Evolutionary conservation across 306 rosid genomes (phyloP).

Genomic region (Ochetophila trinervis): DNA sequence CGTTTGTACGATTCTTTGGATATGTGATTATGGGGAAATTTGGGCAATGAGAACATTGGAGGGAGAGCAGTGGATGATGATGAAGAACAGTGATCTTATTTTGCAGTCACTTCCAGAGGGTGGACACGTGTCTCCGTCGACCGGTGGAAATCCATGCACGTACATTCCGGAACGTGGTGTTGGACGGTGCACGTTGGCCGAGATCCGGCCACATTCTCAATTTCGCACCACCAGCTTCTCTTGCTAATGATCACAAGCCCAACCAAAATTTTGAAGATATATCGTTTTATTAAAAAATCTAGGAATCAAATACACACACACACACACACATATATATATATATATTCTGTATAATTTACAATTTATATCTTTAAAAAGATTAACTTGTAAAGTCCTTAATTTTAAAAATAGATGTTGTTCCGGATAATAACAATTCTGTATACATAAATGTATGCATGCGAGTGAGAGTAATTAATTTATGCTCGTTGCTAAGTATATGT

Average conservation of each 20-base stretch:
- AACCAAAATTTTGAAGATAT: background rate
- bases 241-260: background rate
- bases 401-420: too few species aligned
- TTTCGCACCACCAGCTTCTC: constrained; percentile 11
- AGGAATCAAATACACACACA: too few species aligned
- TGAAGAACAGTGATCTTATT: background rate
- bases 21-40: background rate
- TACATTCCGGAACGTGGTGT: background rate
- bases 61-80: constrained; percentile 17
- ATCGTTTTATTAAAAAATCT: too few species aligned
- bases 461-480: too few species aligned
- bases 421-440: too few species aligned
- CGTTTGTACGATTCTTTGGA: constrained; percentile 5
- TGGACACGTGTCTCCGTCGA: background rate
- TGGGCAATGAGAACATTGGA: constrained; percentile 17
- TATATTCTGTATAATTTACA: too few species aligned
- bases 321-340: too few species aligned
- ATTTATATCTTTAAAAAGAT: too few species aligned
- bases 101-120: constrained; percentile 18
- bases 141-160: constrained; percentile 24
- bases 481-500: too few species aligned
- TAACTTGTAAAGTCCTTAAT: too few species aligned
- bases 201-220: constrained; percentile 3
- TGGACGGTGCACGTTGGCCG: constrained; percentile 24
- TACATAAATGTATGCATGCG: too few species aligned